Conservation (phyloP, 192 early-diverging fungal genomes). For the Backusella mclennaniae region DNA sequence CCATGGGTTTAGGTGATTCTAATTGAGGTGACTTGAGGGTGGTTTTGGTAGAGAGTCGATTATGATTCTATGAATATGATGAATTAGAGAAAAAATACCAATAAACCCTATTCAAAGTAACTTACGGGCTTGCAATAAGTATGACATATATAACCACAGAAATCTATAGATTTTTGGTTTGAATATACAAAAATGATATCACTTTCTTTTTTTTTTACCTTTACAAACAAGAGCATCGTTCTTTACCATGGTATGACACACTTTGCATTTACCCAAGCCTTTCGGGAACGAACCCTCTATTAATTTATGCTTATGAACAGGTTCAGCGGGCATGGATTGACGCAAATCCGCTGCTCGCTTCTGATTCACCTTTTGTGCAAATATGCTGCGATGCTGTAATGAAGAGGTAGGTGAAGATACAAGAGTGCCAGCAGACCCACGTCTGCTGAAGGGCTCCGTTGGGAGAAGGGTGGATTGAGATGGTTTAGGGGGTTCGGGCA, state of each 20-base stretch:
- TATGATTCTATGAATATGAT: background rate
- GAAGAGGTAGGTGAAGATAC: background rate
- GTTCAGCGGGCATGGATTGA: background rate
- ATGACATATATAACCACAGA: slow-evolving; percentile 39
- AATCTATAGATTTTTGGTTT: background rate
- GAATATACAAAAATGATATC: background rate
- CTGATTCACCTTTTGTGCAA: background rate
- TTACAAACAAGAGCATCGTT: slow-evolving; percentile 55
- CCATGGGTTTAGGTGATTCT: slow-evolving; percentile 1
- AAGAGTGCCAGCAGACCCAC: background rate
- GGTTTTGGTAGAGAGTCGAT: background rate
- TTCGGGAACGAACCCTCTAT: slow-evolving; percentile 57
- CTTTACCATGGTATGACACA: slow-evolving; percentile 47
- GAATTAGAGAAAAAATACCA: background rate
- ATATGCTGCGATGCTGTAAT: slow-evolving; percentile 10
- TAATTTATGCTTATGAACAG: slow-evolving; percentile 39
- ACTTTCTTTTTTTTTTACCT: slow-evolving; percentile 31
- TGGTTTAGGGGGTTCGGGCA: background rate
- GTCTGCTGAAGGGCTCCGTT: background rate
- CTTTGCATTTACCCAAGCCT: slow-evolving; percentile 46
- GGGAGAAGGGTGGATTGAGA: background rate
- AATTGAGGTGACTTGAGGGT: background rate
- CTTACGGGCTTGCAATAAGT: slow-evolving; percentile 29
- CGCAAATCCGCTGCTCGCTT: background rate
- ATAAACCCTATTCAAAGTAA: background rate